Evolutionary conservation across 306 rosid species (phyloP), one percentile per base, ranked within the genome.

Genomic region (Citrullus amarus): DNA sequence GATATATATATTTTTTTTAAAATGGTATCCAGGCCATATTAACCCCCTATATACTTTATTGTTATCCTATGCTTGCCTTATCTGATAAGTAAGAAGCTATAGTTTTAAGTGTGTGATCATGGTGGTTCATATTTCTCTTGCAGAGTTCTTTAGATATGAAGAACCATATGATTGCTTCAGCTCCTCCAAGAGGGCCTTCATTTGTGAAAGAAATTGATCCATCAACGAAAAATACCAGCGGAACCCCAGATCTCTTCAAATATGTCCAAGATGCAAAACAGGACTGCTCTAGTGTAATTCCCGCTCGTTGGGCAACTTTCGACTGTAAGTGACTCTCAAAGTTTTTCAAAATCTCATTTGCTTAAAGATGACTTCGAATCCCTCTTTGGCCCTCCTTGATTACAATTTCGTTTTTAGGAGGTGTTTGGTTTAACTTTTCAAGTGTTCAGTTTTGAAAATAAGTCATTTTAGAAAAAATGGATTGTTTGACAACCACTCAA

Each of bases 251-350:
- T 84, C 84, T 81, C 41, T 85, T 82, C 84, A 60, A 59, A 76
- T 57, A 77, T 68, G 62, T 22, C 81, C 83, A 75, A 10, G 86
- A 84, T 54, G 65, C 77, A 39, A 82, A 88, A 72, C 76, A 85
- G 75, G 85, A 85, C 48, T 13, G 54, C 72, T 65, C 84, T 54
- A 69, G 79, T n/a, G 73, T 44, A 51, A 77, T 89, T 79, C 87
- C 96, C 65, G 0, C 95, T 50, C 82, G 51, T 73, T 91, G 97
- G 97, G 90, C 88, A 69, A 91, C 92, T 61, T 91, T 91, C 72
- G 97, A 93, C 82, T 91, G 96, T 91, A 86, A 89, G 95, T 46
- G 7, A 30, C 46, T 3, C 61, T 8, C 4, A 15, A 50, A 25
- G 39, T 70, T 67, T 15, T 38, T 67, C 48, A 69, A 43, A 5